Evolutionary conservation across 2,329 filamentous ascomycete species (phyloP).

Genomic region (Aspergillus jensenii): DNA sequence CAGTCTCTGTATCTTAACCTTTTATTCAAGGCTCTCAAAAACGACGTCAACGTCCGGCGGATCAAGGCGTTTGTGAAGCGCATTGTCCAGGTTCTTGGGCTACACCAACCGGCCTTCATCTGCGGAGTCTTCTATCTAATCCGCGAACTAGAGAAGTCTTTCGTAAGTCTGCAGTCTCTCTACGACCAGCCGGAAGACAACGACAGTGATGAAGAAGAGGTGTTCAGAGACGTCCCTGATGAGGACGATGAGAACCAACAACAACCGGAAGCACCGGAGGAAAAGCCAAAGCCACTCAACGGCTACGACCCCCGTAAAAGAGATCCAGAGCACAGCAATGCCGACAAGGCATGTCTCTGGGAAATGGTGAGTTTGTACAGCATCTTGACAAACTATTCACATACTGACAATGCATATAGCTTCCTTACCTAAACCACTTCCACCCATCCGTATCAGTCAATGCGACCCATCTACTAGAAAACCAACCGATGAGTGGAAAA

Average conservation of each 20-base stretch:
- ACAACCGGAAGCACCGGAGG: conserved; percentile 22
- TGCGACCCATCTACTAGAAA: conserved; percentile 68
- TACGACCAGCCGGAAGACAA: conserved; percentile 77
- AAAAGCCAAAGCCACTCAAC: conserved; percentile 33
- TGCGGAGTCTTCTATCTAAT: conserved; percentile 92
- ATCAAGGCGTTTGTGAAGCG: conserved; percentile 96
- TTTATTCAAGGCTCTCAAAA: conserved; percentile 82
- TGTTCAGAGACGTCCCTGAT: conserved; percentile 65
- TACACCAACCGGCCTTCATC: conserved; percentile 90
- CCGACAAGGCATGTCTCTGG: conserved; percentile 92
- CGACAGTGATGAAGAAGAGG: conserved; percentile 69
- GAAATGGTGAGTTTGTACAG: conserved; percentile 63
- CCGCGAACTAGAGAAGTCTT: conserved; percentile 73
- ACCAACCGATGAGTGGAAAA: conserved; percentile 74
- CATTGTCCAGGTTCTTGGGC: conserved; percentile 78
- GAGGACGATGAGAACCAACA: conserved; percentile 47
- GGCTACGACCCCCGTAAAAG: conserved; percentile 86
- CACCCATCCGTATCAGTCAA: conserved; percentile 91
- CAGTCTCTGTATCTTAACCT: conserved; percentile 94
- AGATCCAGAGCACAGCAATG: conserved; percentile 87
- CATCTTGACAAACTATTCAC: neutral
- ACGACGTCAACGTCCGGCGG: conserved; percentile 83
- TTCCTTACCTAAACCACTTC: conserved; percentile 76
- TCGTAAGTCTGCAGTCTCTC: conserved; percentile 76
- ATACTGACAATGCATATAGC: conserved; percentile 27